phyloP scores from a whole-genome alignment of 1,284 basidiomycete species.

The Heliocybe sulcata region DNA sequence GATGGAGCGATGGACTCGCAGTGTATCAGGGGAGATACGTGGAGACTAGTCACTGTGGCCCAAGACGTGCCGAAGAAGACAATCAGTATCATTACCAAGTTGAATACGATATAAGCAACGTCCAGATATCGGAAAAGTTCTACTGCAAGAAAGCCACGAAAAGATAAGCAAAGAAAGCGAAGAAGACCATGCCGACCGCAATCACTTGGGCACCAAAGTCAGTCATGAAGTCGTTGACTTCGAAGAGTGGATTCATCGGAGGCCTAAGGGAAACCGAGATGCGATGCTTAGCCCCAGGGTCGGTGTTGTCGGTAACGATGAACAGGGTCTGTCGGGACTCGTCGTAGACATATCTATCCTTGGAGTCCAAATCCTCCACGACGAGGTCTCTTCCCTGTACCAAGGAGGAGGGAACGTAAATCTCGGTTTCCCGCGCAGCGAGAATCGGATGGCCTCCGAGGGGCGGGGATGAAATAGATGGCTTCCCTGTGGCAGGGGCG shows the following conservation, averaged over 20 bases:
- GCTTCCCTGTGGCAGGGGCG: slow-evolving; percentile 4
- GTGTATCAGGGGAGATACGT: not conserved
- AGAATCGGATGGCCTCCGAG: slow-evolving; percentile 30
- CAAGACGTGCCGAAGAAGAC: not conserved
- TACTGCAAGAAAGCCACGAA: not conserved
- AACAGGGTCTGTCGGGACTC: slow-evolving; percentile 60
- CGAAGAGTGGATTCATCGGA: slow-evolving; percentile 40
- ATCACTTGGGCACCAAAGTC: slow-evolving; percentile 46
- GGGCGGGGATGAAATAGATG: slow-evolving; percentile 13
- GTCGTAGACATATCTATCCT: slow-evolving; percentile 48
- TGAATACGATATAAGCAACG: not conserved
- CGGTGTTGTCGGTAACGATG: slow-evolving; percentile 39
- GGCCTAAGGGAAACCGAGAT: slow-evolving; percentile 50
- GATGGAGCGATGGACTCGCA: not conserved
- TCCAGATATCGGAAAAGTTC: not conserved
- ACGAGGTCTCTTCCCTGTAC: slow-evolving; percentile 49
- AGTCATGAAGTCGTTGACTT: slow-evolving; percentile 54
- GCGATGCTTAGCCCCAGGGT: slow-evolving; percentile 35
- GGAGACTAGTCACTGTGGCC: not conserved
- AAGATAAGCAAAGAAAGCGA: slow-evolving; percentile 11
- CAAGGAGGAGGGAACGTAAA: slow-evolving; percentile 67
- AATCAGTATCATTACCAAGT: not conserved
- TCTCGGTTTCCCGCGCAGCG: slow-evolving; percentile 61
- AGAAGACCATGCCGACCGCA: slow-evolving; percentile 22
- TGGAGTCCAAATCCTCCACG: slow-evolving; percentile 43